Evolutionary conservation across 2,329 filamentous ascomycete genomes (phyloP).

Genomic region (Pseudocercospora fijiensis): DNA sequence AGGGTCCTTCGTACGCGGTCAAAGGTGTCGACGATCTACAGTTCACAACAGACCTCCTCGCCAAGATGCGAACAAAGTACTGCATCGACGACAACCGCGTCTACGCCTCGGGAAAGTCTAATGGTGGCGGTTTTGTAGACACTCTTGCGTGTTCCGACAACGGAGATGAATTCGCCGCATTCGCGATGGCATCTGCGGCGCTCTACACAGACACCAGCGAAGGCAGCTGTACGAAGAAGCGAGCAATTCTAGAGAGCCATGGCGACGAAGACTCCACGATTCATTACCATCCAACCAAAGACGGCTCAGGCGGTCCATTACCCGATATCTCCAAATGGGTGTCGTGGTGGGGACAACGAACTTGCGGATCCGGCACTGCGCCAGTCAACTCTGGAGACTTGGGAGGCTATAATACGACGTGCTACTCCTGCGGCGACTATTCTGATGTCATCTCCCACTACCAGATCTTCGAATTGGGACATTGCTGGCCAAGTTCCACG

Average conservation of each 20-base stretch:
- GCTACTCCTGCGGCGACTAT: slow-evolving; percentile 34
- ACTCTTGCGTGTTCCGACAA: slow-evolving; percentile 49
- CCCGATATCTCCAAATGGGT: slow-evolving; percentile 38
- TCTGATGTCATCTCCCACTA: slow-evolving; percentile 43
- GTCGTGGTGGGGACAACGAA: slow-evolving; percentile 41
- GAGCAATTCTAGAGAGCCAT: slow-evolving; percentile 49
- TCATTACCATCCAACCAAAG: slow-evolving; percentile 41
- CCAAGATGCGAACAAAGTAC: slow-evolving; percentile 42
- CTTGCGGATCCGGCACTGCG: slow-evolving; percentile 35
- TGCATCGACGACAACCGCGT: slow-evolving; percentile 49
- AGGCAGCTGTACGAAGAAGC: slow-evolving; percentile 31
- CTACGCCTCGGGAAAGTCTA: slow-evolving; percentile 54
- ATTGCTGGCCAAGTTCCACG: slow-evolving; percentile 43
- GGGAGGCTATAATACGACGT: slow-evolving; percentile 34
- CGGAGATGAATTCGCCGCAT: slow-evolving; percentile 49
- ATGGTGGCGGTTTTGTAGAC: slow-evolving; percentile 53
- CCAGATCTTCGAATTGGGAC: slow-evolving; percentile 40
- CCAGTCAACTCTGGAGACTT: slow-evolving; percentile 29
- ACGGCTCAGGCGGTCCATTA: slow-evolving; percentile 29
- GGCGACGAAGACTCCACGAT: slow-evolving; percentile 46
- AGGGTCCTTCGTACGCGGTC: slow-evolving; percentile 44
- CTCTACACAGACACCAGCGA: slow-evolving; percentile 42
- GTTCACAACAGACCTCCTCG: slow-evolving; percentile 48
- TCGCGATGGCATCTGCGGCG: slow-evolving; percentile 51
- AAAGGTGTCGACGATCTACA: slow-evolving; percentile 44